Base-by-base conservation (phyloP, 2,329 filamentous ascomycete species). In the Cladosporium sp. region DNA sequence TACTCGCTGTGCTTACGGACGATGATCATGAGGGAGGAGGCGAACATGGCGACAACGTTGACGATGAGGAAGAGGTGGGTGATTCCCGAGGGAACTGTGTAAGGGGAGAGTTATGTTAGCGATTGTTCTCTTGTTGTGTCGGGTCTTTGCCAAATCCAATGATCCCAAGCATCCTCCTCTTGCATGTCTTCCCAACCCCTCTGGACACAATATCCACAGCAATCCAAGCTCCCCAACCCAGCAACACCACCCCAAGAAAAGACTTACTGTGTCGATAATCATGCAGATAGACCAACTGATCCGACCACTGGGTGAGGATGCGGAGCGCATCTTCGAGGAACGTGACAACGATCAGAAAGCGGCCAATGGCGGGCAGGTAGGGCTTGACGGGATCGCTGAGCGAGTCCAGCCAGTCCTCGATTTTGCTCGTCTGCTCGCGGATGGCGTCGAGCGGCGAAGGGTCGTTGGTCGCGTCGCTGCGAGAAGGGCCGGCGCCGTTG, bases 291-390 rank as follows among this genome's bases (percentile, higher is more conserved):
- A 88, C 78, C 54, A 99, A 81, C 77, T 99, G 93, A 69, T 97
- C 93, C 67, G 70, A 84, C 91, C 93, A 99, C 83, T 99, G 93
- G 61, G 93, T 99, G 63, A 97, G 78, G 72, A 99, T 99, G 68
- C 93, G 84, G 56, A 99, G 77, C 43, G 91, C 89, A 76, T 99
- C 93, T 73, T 99, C 93, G 62, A 99, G 79, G 75, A 99, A 99
- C 56, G 93, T 99, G 48, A 97, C 93, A 51, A 99, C 93, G 62
- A 99, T 99, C 61, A 99, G 74, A 73, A 97, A 97, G 60, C 93
- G 89, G 60, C 93, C 93, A 75, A 99, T 92, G 58, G 89, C 89
- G 53, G 93, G 93, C 39, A 99, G 80, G 69, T 95, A 99, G 87
- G 93, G 93, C 80, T 96, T 97, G 61, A 97, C 74, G 43, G 93